Conservation (phyloP, 805 yeast genomes). For the Lachancea quebecensis region DNA sequence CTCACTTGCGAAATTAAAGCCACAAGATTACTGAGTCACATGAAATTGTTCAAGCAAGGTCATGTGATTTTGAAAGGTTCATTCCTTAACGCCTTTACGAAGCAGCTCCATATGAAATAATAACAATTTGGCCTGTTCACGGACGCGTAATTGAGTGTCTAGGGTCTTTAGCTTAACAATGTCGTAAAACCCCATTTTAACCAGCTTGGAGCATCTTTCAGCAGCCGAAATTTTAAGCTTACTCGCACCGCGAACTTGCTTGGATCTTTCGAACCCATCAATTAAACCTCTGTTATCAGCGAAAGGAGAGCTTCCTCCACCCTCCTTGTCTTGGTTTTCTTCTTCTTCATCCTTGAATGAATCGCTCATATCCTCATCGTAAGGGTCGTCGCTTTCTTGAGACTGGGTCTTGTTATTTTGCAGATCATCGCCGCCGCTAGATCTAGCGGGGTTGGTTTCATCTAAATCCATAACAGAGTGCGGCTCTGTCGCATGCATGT, state of each 20-base stretch:
- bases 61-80: neutral
- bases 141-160: constrained; percentile 23
- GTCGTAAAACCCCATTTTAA: constrained; percentile 24
- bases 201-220: constrained; percentile 26
- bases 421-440: neutral
- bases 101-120: constrained; percentile 29
- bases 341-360: constrained; percentile 4
- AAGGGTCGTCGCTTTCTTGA: neutral
- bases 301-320: constrained; percentile 3
- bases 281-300: constrained; percentile 3
- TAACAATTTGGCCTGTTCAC: constrained; percentile 29
- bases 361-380: constrained; percentile 3
- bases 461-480: constrained; percentile 1
- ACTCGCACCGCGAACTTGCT: constrained; percentile 6
- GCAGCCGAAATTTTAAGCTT: constrained; percentile 19
- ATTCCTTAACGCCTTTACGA: constrained; percentile 11
- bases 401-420: neutral
- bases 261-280: constrained; percentile 15
- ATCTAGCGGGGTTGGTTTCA: neutral
- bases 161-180: constrained; percentile 24
- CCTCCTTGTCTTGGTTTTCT: constrained; percentile 1
- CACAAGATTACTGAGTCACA: constrained; percentile 1
- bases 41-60: neutral
- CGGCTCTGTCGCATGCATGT: constrained; percentile 1
- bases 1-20: neutral